A percentile compares a stretch with the other conserved stretches of the same genome.
These are phyloP conservation scores for Cephaloascus albidus DNA, from an alignment of 805 yeast genomes.

Conservation along the genomic window DNA sequence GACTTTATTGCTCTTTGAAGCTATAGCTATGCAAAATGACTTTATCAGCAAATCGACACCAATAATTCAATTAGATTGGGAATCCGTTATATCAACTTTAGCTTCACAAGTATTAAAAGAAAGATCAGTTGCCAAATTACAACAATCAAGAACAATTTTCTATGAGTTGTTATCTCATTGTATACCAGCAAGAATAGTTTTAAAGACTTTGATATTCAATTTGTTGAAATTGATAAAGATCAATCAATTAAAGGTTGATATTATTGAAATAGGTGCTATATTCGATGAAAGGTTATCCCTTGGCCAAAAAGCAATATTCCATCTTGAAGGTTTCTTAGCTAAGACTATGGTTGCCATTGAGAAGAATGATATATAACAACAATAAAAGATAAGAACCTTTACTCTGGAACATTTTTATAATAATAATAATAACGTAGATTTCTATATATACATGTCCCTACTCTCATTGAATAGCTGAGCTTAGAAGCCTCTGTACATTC, in stretches of 20 bases:
- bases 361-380: too few species aligned
- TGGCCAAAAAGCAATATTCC: slow-evolving; percentile 87
- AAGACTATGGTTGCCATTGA: slow-evolving; percentile 75
- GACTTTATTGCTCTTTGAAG: slow-evolving; percentile 72
- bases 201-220: slow-evolving; percentile 51
- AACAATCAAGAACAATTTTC: slow-evolving; percentile 55
- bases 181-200: slow-evolving; percentile 77
- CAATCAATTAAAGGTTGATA: slow-evolving; percentile 23
- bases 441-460: too few species aligned
- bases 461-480: too few species aligned
- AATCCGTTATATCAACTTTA: slow-evolving; percentile 59
- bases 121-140: slow-evolving; percentile 53
- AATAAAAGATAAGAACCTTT: too few species aligned
- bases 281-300: slow-evolving; percentile 81
- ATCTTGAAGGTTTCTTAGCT: slow-evolving; percentile 90
- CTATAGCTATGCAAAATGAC: slow-evolving; percentile 66
- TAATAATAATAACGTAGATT: too few species aligned
- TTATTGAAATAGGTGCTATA: slow-evolving; percentile 52
- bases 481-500: slow-evolving; percentile 55
- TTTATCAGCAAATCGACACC: slow-evolving; percentile 34
- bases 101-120: slow-evolving; percentile 51
- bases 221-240: slow-evolving; percentile 21
- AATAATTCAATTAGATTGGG: slow-evolving; percentile 81
- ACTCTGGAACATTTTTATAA: too few species aligned
- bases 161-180: slow-evolving; percentile 89